Conservation (phyloP, 495 filamentous ascomycete species). For the Podospora conica region DNA sequence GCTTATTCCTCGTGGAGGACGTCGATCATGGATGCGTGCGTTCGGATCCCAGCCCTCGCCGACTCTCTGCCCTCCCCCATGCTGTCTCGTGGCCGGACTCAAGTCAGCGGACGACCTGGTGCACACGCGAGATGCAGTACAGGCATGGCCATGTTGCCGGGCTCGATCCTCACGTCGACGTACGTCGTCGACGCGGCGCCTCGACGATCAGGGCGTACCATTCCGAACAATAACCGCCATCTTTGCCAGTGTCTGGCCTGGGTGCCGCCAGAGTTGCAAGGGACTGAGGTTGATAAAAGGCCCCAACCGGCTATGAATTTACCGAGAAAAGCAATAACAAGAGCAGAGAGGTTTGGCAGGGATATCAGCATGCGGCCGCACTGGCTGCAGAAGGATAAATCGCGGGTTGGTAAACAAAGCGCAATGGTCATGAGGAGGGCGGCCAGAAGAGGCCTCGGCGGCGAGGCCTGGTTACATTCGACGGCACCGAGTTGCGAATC, state of each 20-base stretch:
- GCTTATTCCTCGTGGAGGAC: conserved; percentile 6
- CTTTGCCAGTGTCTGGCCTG: neutral
- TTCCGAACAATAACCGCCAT: neutral
- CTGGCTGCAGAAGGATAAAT: conserved; percentile 11
- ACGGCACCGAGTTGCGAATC: neutral
- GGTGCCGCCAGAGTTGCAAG: neutral
- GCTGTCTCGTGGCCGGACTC: neutral
- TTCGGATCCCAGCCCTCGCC: conserved; percentile 2
- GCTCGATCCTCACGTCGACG: neutral
- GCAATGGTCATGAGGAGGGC: neutral
- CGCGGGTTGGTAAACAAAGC: conserved; percentile 5
- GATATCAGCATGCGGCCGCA: conserved; percentile 4
- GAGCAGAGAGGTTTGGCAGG: conserved; percentile 5
- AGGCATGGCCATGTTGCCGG: conserved; percentile 6
- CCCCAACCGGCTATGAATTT: neutral
- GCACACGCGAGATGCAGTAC: conserved; percentile 6
- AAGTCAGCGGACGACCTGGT: neutral
- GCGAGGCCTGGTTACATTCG: neutral
- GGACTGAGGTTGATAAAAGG: neutral
- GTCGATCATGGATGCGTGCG: conserved; percentile 11
- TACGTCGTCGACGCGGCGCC: neutral
- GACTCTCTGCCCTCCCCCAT: neutral
- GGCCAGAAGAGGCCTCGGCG: neutral
- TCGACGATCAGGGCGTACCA: neutral
- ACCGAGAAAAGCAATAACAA: conserved; percentile 5